A percentile compares a stretch with the other conserved stretches of the same genome.
phyloP scores from a whole-genome alignment of 2,329 filamentous ascomycete species.

The Paecilomyces formosus region DNA sequence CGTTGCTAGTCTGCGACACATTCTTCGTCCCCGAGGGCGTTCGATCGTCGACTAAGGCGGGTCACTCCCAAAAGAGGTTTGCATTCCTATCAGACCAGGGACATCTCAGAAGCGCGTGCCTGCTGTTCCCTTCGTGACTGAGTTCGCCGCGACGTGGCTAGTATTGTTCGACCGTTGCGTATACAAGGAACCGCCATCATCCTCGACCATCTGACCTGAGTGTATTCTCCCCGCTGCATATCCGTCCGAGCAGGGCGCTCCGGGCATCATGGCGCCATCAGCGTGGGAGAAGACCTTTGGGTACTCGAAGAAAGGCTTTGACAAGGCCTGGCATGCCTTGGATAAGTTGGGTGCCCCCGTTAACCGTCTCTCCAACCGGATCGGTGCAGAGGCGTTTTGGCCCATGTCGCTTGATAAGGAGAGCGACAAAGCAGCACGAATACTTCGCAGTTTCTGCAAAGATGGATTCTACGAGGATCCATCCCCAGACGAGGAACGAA shows the following conservation, averaged over 20 bases:
- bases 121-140: not conserved
- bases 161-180: not conserved
- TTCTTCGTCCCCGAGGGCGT: not conserved
- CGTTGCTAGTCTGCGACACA: not conserved
- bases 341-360: constrained; percentile 69
- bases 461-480: constrained; percentile 62
- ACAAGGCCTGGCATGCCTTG: constrained; percentile 61
- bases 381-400: constrained; percentile 79
- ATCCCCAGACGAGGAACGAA: constrained; percentile 42
- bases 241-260: not conserved
- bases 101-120: not conserved
- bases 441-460: constrained; percentile 83
- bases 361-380: constrained; percentile 72
- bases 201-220: not conserved
- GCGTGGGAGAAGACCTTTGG: constrained; percentile 40
- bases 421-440: constrained; percentile 83
- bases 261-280: constrained; percentile 41
- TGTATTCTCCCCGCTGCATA: constrained; percentile 5
- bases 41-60: not conserved
- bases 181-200: not conserved
- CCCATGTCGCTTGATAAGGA: constrained; percentile 79
- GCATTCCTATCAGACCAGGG: not conserved
- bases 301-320: constrained; percentile 56
- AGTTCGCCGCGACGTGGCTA: not conserved
- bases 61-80: not conserved